phyloP scores from a whole-genome alignment of 257 asterid species.

The Rauvolfia tetraphylla region DNA sequence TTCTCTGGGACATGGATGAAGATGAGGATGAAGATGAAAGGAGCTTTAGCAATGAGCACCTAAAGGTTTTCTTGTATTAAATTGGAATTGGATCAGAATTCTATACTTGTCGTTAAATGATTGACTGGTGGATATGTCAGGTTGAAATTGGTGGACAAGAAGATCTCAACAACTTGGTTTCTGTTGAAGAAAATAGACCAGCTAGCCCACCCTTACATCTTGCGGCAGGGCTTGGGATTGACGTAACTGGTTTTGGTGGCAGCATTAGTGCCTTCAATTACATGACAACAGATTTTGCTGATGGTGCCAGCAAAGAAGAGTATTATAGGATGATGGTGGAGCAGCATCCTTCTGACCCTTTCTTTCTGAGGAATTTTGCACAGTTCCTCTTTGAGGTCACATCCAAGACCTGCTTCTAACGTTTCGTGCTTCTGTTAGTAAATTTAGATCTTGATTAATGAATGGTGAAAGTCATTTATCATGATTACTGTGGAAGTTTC shows the following conservation, averaged over 20 bases:
- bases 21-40: constrained; percentile 40
- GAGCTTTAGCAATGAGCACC: constrained; percentile 17
- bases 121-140: constrained; percentile 30
- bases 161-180: constrained; percentile 20
- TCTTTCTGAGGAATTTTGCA: constrained; percentile 52
- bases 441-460: neutral
- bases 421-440: neutral
- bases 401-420: neutral
- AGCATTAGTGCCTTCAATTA: constrained; percentile 7
- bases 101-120: neutral
- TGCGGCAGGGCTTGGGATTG: constrained; percentile 68
- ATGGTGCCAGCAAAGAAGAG: constrained; percentile 36
- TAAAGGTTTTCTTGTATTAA: constrained; percentile 32
- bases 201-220: constrained; percentile 70
- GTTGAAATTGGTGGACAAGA: constrained; percentile 25
- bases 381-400: constrained; percentile 62
- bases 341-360: constrained; percentile 56
- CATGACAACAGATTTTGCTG: constrained; percentile 23
- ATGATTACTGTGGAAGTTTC: too few species aligned
- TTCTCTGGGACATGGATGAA: constrained; percentile 75
- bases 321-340: constrained; percentile 54
- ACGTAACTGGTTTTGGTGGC: constrained; percentile 25
- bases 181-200: constrained; percentile 43
- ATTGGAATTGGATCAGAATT: neutral
- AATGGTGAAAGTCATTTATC: neutral